A percentile compares a stretch with the other conserved stretches of the same genome.
These are phyloP conservation scores for Pythium plurisporium DNA, from an alignment of 352 stramenopile species.

Conservation along the genomic window DNA sequence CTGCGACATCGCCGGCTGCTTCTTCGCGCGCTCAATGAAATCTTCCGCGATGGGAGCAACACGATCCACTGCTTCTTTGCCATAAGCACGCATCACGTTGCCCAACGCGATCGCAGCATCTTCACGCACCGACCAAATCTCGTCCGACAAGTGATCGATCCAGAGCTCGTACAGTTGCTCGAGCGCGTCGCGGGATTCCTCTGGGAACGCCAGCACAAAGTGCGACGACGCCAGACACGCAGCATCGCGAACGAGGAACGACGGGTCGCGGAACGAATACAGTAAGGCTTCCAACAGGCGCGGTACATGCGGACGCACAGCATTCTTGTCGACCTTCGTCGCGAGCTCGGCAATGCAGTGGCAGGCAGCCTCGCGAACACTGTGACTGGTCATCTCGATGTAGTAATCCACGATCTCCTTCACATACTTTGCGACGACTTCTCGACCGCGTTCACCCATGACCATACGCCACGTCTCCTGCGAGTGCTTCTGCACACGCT, in stretches of 20 bases:
- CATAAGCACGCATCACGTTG: constrained; percentile 92
- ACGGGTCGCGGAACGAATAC: constrained; percentile 95
- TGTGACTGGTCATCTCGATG: constrained; percentile 94
- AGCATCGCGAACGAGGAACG: constrained; percentile 94
- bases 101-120: constrained; percentile 93
- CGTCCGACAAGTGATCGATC: constrained; percentile 95
- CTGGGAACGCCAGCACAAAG: constrained; percentile 75
- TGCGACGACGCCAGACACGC: constrained; percentile 89
- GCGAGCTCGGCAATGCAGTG: constrained; percentile 94
- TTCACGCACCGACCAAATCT: constrained; percentile 97
- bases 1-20: constrained; percentile 90
- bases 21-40: constrained; percentile 83
- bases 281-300: constrained; percentile 84
- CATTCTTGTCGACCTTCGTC: constrained; percentile 76
- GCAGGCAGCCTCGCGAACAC: constrained; percentile 93
- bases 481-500: constrained; percentile 95
- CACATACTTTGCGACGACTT: constrained; percentile 84
- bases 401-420: constrained; percentile 94
- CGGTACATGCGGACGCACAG: constrained; percentile 65
- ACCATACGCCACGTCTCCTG: constrained; percentile 94
- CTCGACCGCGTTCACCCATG: constrained; percentile 76
- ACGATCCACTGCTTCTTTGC: constrained; percentile 66
- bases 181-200: constrained; percentile 87
- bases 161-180: constrained; percentile 86
- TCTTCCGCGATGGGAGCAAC: constrained; percentile 64